Conservation (phyloP, 208 protist genomes). For the Phytomonas francai region DNA sequence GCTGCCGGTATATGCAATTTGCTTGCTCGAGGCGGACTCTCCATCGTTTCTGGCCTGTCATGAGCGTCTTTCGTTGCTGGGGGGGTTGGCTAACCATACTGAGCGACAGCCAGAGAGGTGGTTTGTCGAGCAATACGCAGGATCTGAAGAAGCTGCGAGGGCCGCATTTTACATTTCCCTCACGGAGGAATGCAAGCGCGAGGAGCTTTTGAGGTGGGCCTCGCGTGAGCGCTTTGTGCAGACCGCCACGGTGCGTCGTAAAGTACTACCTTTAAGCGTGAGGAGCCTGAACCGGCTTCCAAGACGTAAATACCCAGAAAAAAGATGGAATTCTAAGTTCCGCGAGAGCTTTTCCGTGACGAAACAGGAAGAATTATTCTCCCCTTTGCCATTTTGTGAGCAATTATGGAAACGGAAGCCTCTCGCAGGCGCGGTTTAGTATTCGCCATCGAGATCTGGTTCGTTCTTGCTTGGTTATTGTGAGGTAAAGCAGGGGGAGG, state of each 20-base stretch:
- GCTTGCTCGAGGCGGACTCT: not conserved
- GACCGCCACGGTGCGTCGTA: constrained; percentile 25
- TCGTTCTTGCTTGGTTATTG: constrained; percentile 1
- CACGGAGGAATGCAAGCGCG: constrained; percentile 16
- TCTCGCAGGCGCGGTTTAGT: not conserved
- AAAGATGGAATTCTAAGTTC: constrained; percentile 31
- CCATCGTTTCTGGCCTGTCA: not conserved
- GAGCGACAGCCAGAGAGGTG: not conserved
- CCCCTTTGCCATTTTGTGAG: constrained; percentile 24
- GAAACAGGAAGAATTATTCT: constrained; percentile 22
- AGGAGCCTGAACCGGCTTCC: constrained; percentile 18
- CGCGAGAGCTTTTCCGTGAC: constrained; percentile 28
- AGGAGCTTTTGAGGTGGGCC: constrained; percentile 26
- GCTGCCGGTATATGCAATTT: not conserved
- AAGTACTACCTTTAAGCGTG: not conserved
- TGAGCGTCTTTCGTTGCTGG: not conserved
- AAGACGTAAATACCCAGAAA: constrained; percentile 30
- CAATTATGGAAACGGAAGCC: not conserved
- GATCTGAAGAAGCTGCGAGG: constrained; percentile 17
- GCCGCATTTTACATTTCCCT: constrained; percentile 14
- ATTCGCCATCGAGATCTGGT: not conserved
- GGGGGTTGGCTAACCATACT: too few relatives aligned
- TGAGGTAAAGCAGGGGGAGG: not conserved
- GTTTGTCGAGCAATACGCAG: constrained; percentile 8
- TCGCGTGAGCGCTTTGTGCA: constrained; percentile 38